Evolutionary conservation across 2,329 filamentous ascomycete genomes (phyloP).

Genomic region (Penicillium vulpinum): DNA sequence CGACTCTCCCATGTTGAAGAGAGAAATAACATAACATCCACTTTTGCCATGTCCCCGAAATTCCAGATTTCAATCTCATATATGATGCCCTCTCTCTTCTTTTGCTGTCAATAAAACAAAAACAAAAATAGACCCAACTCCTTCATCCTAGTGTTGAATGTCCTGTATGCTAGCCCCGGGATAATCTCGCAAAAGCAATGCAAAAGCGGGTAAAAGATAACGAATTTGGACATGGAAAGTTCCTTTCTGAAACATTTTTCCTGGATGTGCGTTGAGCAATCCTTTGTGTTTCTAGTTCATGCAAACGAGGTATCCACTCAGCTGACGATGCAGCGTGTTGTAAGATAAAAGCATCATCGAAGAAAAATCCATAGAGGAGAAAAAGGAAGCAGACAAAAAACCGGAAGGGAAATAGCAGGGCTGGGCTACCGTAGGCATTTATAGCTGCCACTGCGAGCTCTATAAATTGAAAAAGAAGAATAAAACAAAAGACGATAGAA

Average conservation of each 20-base stretch:
- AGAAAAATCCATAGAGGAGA: background rate
- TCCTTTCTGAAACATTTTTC: background rate
- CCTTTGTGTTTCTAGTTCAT: background rate
- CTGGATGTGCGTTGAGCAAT: background rate
- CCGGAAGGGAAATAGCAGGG: background rate
- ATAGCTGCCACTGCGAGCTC: slow-evolving; percentile 11
- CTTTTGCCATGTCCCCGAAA: slow-evolving; percentile 10
- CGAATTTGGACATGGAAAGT: background rate
- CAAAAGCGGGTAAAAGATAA: background rate
- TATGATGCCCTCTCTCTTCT: background rate
- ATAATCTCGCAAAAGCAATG: background rate
- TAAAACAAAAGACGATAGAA: slow-evolving; percentile 6
- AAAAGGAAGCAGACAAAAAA: background rate
- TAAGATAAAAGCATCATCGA: background rate
- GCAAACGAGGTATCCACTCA: background rate
- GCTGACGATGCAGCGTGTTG: background rate
- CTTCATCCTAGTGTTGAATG: slow-evolving; percentile 18
- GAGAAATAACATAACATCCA: slow-evolving; percentile 12
- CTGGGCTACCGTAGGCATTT: background rate
- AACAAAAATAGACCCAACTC: slow-evolving; percentile 20
- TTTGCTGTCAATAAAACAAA: background rate
- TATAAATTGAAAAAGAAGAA: slow-evolving; percentile 12
- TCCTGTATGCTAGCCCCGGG: slow-evolving; percentile 2
- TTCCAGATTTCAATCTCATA: background rate
- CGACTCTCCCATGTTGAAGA: slow-evolving; percentile 29